Base-by-base conservation (phyloP, 2,329 filamentous ascomycete species). In the Xenoacremonium recifei region DNA sequence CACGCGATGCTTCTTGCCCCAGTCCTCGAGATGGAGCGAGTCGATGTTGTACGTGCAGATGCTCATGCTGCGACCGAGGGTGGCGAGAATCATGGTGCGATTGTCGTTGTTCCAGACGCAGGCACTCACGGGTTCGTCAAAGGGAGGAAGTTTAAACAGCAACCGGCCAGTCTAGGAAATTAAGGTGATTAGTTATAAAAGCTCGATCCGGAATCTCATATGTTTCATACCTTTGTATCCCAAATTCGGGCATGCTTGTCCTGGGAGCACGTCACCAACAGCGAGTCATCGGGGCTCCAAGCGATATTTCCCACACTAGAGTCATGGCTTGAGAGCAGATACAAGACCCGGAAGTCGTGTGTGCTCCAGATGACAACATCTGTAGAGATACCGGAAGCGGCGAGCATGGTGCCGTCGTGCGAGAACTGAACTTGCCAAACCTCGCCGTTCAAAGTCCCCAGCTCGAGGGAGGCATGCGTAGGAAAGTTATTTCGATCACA, bases 371-470 rank as follows among this genome's bases (percentile, higher is more conserved):
- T 87, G 40, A 89, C 76, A 35, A 95, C 85, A 6, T 77, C 75
- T 20, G 80, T 80, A 48, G 89, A 87, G 54, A 80, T 80, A 37
- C 92, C 89, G 45, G 89, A 87, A 25, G 88, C 92, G 3, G 91
- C 93, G 42, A 99, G 69, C 55, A 80, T 86, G 17, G 76, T 80
- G 13, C 93, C 93, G 56, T 96, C 84, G 48, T 95, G 84, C 5
- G 92, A 97, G 64, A 96, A 99, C 38, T 85, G 79, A 10, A 96
- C 75, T 58, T 89, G 87, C 91, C 92, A 99, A 11, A 96, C 86
- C 66, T 99, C 92, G 43, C 89, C 87, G 0, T 70, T 71, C 57
- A 95, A 84, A 41, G 88, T 76, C 20, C 76, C 75, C 4, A 97
- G 74, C 55, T 95, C 85, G 13, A 84, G 64, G 6, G 85, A 75